Percentiles rank a stretch among this genome's conserved stretches.
These are phyloP conservation scores for Fusarium sp. DNA, from an alignment of 2,329 filamentous ascomycete genomes.

Conservation along the genomic window DNA sequence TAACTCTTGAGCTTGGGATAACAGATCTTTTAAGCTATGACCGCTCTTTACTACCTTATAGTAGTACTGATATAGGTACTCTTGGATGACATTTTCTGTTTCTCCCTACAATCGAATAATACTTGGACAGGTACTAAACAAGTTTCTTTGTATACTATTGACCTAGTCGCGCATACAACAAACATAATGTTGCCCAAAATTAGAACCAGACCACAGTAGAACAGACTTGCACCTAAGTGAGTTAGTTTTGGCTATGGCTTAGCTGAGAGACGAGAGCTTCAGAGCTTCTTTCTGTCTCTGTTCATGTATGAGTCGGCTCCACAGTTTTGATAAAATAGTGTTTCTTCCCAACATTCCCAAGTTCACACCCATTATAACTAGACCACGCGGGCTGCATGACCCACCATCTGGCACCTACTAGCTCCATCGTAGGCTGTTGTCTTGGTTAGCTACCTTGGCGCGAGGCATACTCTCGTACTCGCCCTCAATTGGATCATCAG, in stretches of 20 bases:
- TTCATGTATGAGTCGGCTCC: constrained; percentile 14
- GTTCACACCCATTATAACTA: not conserved
- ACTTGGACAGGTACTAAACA: not conserved
- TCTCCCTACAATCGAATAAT: too few relatives aligned
- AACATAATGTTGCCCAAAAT: constrained; percentile 5
- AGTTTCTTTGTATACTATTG: not conserved
- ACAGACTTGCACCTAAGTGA: constrained; percentile 10
- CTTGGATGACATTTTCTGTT: too few relatives aligned
- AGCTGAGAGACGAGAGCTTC: not conserved
- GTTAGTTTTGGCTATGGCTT: constrained; percentile 9
- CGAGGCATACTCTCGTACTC: constrained; percentile 50
- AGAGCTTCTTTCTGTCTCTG: not conserved
- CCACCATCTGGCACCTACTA: constrained; percentile 35
- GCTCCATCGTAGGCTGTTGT: constrained; percentile 29
- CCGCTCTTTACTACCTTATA: not conserved
- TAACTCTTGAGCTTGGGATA: not conserved
- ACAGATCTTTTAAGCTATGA: not conserved
- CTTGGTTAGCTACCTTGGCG: constrained; percentile 35
- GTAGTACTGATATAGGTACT: not conserved
- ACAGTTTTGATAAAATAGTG: constrained; percentile 28
- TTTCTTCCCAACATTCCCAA: constrained; percentile 34
- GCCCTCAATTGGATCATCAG: constrained; percentile 47
- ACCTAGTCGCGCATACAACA: too few relatives aligned
- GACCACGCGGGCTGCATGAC: constrained; percentile 19
- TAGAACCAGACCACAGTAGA: constrained; percentile 16